Conservation (phyloP, 192 early-diverging fungal genomes). For the Coemansia sp. region DNA sequence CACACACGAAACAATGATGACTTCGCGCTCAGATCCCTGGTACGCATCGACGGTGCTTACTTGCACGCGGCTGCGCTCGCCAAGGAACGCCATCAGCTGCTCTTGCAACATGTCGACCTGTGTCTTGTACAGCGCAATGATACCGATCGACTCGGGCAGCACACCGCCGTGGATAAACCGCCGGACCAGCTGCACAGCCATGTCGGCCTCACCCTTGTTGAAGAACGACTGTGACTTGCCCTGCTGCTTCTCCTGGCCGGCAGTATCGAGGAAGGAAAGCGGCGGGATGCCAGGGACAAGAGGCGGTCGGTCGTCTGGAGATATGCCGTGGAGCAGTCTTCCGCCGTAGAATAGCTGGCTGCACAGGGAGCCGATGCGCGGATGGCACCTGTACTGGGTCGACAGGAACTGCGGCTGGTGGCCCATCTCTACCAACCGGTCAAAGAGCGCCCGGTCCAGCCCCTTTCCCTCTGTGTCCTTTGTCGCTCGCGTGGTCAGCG, state of each 20-base stretch:
- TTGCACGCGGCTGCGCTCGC: constrained; percentile 33
- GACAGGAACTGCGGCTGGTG: constrained; percentile 35
- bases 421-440: constrained; percentile 65
- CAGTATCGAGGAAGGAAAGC: constrained; percentile 48
- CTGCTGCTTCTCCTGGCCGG: constrained; percentile 48
- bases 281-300: constrained; percentile 41
- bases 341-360: constrained; percentile 54
- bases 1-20: constrained; percentile 59
- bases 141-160: constrained; percentile 35
- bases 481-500: constrained; percentile 61
- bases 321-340: constrained; percentile 38
- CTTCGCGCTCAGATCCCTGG: constrained; percentile 60
- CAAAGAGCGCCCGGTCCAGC: constrained; percentile 83
- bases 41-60: constrained; percentile 62
- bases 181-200: constrained; percentile 37
- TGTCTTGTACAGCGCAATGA: constrained; percentile 54
- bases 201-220: constrained; percentile 50
- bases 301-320: constrained; percentile 20
- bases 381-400: constrained; percentile 60
- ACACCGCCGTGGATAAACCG: constrained; percentile 26
- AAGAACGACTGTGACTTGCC: constrained; percentile 52
- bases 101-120: constrained; percentile 50
- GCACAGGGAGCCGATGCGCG: constrained; percentile 51
- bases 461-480: constrained; percentile 56
- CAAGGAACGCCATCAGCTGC: constrained; percentile 16